These are phyloP conservation scores for Aotearoamyces nothofagi DNA, from an alignment of 2,329 filamentous ascomycete genomes.

Conservation along the genomic window DNA sequence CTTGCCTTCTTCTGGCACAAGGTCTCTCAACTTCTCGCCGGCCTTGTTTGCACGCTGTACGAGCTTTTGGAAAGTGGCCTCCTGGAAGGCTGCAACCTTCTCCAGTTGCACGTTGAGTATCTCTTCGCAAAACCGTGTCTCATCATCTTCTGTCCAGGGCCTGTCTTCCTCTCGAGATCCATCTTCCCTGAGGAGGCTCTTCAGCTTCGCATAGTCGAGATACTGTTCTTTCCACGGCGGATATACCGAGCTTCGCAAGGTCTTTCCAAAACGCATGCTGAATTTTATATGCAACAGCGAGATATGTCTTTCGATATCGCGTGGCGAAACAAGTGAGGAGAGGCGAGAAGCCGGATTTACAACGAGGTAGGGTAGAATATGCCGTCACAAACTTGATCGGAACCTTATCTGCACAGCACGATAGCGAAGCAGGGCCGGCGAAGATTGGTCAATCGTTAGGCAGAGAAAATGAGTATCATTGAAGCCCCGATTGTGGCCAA, in stretches of 20 bases:
- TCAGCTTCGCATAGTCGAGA: conserved; percentile 91
- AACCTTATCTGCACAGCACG: no score
- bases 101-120: conserved; percentile 89
- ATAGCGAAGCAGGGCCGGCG: no score
- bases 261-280: conserved; percentile 87
- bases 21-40: conserved; percentile 62
- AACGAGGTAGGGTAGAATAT: no score
- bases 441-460: no score
- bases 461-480: no score
- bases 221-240: conserved; percentile 85
- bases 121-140: conserved; percentile 87
- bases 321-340: no score
- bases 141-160: conserved; percentile 86
- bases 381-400: no score
- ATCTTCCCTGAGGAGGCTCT: conserved; percentile 73
- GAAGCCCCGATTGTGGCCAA: no score
- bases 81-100: conserved; percentile 85
- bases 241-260: conserved; percentile 66
- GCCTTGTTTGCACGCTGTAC: conserved; percentile 36
- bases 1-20: conserved; percentile 48
- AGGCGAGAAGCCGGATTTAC: no score
- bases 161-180: conserved; percentile 35
- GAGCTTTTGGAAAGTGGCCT: conserved; percentile 50
- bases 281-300: no score
- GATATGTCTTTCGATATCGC: no score